Conservation (phyloP, 257 asterid genomes). For the Agastache rugosa region DNA sequence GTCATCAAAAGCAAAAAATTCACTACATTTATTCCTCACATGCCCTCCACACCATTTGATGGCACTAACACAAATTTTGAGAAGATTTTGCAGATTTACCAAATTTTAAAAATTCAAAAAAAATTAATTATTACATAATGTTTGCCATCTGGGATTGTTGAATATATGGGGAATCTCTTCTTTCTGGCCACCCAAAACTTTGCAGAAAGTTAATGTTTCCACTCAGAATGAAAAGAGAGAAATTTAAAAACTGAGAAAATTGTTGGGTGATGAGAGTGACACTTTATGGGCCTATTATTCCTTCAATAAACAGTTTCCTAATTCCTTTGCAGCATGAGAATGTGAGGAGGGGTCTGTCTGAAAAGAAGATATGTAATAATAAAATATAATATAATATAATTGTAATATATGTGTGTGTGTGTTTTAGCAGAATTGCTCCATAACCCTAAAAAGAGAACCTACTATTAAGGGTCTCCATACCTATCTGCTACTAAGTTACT, state of each 20-base stretch:
- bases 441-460: constrained; percentile 36
- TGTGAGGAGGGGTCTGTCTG: constrained; percentile 32
- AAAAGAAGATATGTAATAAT: constrained; percentile 37
- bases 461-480: constrained; percentile 36
- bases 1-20: constrained; percentile 36
- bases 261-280: constrained; percentile 51
- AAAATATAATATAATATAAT: neutral
- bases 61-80: constrained; percentile 46
- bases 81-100: constrained; percentile 16
- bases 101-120: neutral
- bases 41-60: constrained; percentile 48
- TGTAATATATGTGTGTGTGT: neutral
- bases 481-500: constrained; percentile 41
- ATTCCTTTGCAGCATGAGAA: constrained; percentile 39
- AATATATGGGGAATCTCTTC: constrained; percentile 41
- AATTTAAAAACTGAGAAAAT: constrained; percentile 26
- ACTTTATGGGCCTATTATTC: constrained; percentile 48
- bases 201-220: constrained; percentile 53
- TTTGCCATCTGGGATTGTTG: constrained; percentile 25
- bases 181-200: constrained; percentile 49
- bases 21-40: constrained; percentile 33
- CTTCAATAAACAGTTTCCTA: constrained; percentile 37
- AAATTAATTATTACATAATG: neutral
- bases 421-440: constrained; percentile 32
- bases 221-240: constrained; percentile 36